Evolutionary conservation across 2,329 filamentous ascomycete species (phyloP).

Genomic region (Fusarium sp.): DNA sequence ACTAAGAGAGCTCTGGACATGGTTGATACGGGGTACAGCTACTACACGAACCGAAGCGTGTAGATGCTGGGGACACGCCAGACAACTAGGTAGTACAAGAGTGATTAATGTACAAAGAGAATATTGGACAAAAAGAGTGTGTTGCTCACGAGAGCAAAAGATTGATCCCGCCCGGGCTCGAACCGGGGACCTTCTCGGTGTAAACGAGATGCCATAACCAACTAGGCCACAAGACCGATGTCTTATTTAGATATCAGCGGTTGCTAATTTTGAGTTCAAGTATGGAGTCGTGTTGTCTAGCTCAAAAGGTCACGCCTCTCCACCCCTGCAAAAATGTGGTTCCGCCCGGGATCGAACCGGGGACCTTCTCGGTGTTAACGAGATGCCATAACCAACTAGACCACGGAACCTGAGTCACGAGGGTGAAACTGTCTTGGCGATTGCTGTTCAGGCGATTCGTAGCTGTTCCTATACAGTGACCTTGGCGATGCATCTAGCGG

Average conservation of each 20-base stretch:
- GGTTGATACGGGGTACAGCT: constrained; percentile 42
- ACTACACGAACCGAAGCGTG: constrained; percentile 27
- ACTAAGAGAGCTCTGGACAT: constrained; percentile 62
- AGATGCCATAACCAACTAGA: constrained; percentile 43
- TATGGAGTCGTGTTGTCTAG: background rate
- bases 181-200: constrained; percentile 44
- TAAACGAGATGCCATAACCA: constrained; percentile 43
- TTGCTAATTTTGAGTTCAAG: accelerated
- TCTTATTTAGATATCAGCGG: background rate
- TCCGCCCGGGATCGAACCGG: constrained; percentile 39
- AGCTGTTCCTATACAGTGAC: background rate
- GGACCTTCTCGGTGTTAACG: constrained; percentile 42
- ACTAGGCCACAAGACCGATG: constrained; percentile 40
- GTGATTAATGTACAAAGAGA: too few relatives aligned
- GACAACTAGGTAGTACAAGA: too few relatives aligned
- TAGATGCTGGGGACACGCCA: background rate
- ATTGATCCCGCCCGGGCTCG: constrained; percentile 41
- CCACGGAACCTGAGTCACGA: constrained; percentile 28
- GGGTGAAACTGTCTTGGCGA: background rate
- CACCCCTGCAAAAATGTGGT: constrained; percentile 26
- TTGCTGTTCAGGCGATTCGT: accelerated
- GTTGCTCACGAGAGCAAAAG: background rate
- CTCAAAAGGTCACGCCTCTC: too few relatives aligned
- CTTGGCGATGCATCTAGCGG: constrained; percentile 7
- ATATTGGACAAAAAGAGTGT: accelerated